Base-by-base conservation (phyloP, 441 rosid species). In the Pelargonium fulgidum region DNA sequence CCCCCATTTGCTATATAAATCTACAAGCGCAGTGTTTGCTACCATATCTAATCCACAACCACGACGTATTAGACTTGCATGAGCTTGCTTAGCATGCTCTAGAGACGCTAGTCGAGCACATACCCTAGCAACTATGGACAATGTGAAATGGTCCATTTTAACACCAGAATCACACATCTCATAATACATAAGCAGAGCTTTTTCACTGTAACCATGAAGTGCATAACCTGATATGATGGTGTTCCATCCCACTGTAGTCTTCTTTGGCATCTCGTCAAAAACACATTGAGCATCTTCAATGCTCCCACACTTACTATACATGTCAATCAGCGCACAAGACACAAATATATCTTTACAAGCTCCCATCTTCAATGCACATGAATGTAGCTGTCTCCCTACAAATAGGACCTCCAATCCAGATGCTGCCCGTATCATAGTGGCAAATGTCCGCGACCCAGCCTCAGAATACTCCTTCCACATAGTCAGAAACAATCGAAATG, bases 1-100 rank as follows among this genome's bases (percentile, higher is more conserved):
- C 72, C 97, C 97, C 96, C 98, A 91, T 85, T 93, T 93, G 89
- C 98, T 81, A 70, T 93, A 93, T 50, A 89, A 89, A 77, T 93
- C 98, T 26, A 91, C 90, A 8, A 93, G 94, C 17, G 93, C 85
- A 0, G 98, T 85, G 72, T 81, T 89, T 10, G 91, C 93, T 0
- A 93, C 90, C 6, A 85, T 76, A 75, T 91, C 96, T 4, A 82
- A 80, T 67, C 90, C 89, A 77, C 85, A 93, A 52, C 93, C 93
- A 39, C 74, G 82, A 13, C 96, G 91, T 70, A 91, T 58, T 45
- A 91, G 76, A 70, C 81, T 79, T 39, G 92, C 92, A 16, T 91
- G 98, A 48, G 92, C 96, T 85, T 91, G 93, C 81, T 81, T 91
- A 64, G 90, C 91, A 69, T 81, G 84, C 0, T 86, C 88, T 71